These are phyloP conservation scores for Barnettozyma sp. DNA, from an alignment of 805 yeast genomes.

Conservation along the genomic window DNA sequence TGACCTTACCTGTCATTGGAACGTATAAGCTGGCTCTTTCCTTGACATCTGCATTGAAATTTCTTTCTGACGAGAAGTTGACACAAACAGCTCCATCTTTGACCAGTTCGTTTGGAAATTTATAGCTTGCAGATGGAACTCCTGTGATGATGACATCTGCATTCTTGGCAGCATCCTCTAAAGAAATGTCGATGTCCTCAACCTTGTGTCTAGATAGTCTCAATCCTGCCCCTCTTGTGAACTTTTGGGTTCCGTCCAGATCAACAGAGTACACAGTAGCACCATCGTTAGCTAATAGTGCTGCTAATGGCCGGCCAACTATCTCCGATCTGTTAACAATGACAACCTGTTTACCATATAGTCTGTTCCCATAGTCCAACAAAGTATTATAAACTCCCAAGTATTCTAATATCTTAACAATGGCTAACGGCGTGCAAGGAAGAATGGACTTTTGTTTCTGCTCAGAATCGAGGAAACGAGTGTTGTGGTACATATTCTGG, in stretches of 20 bases:
- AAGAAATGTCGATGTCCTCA: constrained; percentile 43
- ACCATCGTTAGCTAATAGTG: constrained; percentile 93
- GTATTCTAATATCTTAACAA: constrained; percentile 87
- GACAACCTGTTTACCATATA: constrained; percentile 87
- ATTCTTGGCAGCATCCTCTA: constrained; percentile 58
- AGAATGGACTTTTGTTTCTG: constrained; percentile 68
- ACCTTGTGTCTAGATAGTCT: constrained; percentile 79
- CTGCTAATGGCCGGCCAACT: constrained; percentile 96
- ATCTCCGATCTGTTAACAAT: constrained; percentile 93
- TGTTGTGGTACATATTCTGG: constrained; percentile 91
- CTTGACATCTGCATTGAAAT: constrained; percentile 79
- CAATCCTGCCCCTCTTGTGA: constrained; percentile 90
- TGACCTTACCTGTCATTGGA: constrained; percentile 94
- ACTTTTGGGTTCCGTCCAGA: constrained; percentile 78
- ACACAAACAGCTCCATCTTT: constrained; percentile 86
- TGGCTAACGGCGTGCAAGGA: constrained; percentile 95
- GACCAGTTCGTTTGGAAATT: constrained; percentile 76
- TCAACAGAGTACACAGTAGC: constrained; percentile 94
- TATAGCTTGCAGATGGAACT: constrained; percentile 78
- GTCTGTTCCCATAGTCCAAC: constrained; percentile 81
- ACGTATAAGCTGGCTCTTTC: constrained; percentile 85
- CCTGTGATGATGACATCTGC: constrained; percentile 96
- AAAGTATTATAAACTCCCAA: constrained; percentile 80
- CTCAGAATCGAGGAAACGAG: constrained; percentile 74
- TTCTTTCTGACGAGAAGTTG: constrained; percentile 84